These are phyloP conservation scores for Cylindrotheca fusiformis DNA, from an alignment of 108 stramenopile species.

Conservation along the genomic window DNA sequence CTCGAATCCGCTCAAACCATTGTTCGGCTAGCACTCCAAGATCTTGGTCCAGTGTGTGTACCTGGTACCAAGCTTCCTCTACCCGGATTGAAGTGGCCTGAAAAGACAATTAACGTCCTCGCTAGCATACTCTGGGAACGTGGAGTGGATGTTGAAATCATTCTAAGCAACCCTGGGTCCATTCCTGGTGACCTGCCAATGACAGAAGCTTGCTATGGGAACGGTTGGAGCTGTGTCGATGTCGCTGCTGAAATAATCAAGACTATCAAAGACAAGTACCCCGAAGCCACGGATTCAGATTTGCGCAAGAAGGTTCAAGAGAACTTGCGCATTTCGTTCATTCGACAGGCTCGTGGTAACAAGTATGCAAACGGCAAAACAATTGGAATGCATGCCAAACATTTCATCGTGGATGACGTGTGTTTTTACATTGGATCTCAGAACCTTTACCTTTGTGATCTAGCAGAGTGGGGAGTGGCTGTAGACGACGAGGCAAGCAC, in stretches of 20 bases:
- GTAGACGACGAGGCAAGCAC: constrained; percentile 32
- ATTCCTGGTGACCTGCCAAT: constrained; percentile 35
- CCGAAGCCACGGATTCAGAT: constrained; percentile 26
- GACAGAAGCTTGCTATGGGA: constrained; percentile 58
- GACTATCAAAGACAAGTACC: constrained; percentile 26
- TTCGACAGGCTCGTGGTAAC: constrained; percentile 29
- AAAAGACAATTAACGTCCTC: constrained; percentile 29
- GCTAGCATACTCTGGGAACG: constrained; percentile 31
- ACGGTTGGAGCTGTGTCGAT: constrained; percentile 65
- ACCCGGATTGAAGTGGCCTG: constrained; percentile 39
- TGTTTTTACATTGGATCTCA: constrained; percentile 46
- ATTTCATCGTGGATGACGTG: constrained; percentile 50
- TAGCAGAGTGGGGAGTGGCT: constrained; percentile 51
- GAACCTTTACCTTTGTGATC: constrained; percentile 43
- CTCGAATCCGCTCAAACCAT: constrained; percentile 34
- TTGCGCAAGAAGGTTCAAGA: constrained; percentile 30
- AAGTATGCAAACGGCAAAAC: constrained; percentile 36
- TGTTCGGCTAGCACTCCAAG: constrained; percentile 43
- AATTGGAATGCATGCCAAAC: constrained; percentile 53
- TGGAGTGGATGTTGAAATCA: constrained; percentile 47
- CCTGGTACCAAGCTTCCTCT: constrained; percentile 36
- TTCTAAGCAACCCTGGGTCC: constrained; percentile 35
- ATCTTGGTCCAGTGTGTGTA: constrained; percentile 42
- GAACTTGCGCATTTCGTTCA: constrained; percentile 44
- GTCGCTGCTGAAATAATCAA: constrained; percentile 53